Conservation (phyloP, 164 flowering plant species). For the Magnolia kwangsiensis region DNA sequence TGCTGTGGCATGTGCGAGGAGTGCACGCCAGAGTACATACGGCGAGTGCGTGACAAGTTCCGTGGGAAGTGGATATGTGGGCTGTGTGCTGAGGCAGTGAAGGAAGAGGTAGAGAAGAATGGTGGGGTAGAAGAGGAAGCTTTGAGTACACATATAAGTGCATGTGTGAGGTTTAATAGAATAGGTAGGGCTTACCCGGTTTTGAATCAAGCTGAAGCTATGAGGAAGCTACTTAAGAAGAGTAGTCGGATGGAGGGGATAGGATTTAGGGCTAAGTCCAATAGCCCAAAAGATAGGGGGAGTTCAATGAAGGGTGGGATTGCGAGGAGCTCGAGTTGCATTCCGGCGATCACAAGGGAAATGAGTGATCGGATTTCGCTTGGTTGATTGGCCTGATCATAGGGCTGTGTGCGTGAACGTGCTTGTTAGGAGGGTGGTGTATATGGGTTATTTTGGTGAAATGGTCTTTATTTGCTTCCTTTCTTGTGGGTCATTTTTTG, state of each 20-base stretch:
- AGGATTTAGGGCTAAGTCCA: constrained; percentile 46
- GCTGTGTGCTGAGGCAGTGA: constrained; percentile 69
- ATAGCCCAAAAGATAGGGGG: constrained; percentile 41
- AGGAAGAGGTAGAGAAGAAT: constrained; percentile 59
- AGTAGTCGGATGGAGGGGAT: constrained; percentile 33
- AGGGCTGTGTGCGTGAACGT: neutral
- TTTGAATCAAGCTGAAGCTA: constrained; percentile 59
- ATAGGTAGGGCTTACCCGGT: constrained; percentile 61
- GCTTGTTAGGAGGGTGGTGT: neutral
- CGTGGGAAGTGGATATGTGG: constrained; percentile 69
- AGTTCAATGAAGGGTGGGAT: constrained; percentile 36
- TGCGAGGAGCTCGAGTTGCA: constrained; percentile 77
- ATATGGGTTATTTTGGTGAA: too few relatives aligned
- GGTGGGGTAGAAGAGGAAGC: constrained; percentile 68
- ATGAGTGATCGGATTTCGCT: constrained; percentile 24
- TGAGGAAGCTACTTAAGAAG: constrained; percentile 66
- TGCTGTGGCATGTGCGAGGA: constrained; percentile 82
- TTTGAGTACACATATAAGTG: constrained; percentile 53
- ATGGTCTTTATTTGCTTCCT: neutral
- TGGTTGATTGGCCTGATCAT: neutral
- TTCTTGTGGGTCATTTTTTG: neutral
- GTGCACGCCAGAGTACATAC: constrained; percentile 66
- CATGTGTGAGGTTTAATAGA: constrained; percentile 60
- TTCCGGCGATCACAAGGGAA: constrained; percentile 68
- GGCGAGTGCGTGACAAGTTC: constrained; percentile 39